Evolutionary conservation across 2,329 filamentous ascomycete genomes (phyloP), one percentile per base, ranked within the genome.

Genomic region (Torrubiella hemipterigena): DNA sequence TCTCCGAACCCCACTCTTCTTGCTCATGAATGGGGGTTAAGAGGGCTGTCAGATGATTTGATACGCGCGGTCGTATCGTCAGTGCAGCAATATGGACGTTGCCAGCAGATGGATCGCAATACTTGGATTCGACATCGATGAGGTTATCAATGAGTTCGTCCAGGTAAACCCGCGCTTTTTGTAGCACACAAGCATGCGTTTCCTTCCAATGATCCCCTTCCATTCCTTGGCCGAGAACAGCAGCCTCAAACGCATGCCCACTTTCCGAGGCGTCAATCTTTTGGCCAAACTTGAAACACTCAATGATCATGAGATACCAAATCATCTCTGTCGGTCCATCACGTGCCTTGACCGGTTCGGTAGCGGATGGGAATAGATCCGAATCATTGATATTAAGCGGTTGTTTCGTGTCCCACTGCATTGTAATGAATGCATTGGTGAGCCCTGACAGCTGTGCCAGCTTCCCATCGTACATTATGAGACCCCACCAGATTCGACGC

Each of bases 401-500:
- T 37, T 56, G 49, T 43, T 67, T 66, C 5, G 71, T 73, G 36
- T 73, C 65, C 65, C 68, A 74, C 24, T 56, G 58, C n/a, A 55
- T 56, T 4, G 65, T 63, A 3, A 71, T 51, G 32, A 68, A 51
- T 8, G 64, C 63, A 38, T 68, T 63, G 35, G 59, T 69, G 16
- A 76, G 59, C 2, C 72, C 72, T 5, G 72, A 73, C 35, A 70
- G 55, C 35, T 75, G 51, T 25, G 69, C 71, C 33, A 67, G 67
- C 39, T 70, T 67, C 26, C 64, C 58, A 38, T 77, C 73, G 31
- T 72, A 57, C 33, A 76, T 55, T 29, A 73, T 59, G 17, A 79
- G 65, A 44, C 73, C 66, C 73, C 73, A 77, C 76, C 76, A 81
- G 14, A 80, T 58, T 6, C 77, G 61, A 26, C 76, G 59, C n/a